Evolutionary conservation across 352 stramenopile species (phyloP).

Genomic region (Pythium apleroticum): DNA sequence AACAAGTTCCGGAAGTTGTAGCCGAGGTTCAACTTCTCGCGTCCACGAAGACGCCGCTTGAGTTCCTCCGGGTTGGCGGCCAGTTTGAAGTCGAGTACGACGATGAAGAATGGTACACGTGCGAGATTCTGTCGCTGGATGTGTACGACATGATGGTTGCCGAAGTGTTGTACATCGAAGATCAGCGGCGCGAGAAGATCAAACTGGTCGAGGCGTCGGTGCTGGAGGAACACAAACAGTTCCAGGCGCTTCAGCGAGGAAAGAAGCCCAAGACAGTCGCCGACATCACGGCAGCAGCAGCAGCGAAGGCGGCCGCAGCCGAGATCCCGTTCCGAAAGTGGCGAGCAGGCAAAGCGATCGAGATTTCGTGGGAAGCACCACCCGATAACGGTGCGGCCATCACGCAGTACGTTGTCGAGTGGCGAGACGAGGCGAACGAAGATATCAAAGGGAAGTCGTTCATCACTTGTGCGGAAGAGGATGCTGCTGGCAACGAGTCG

Average conservation of each 20-base stretch:
- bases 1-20: conserved; percentile 59
- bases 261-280: conserved; percentile 35
- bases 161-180: conserved; percentile 58
- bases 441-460: conserved; percentile 14
- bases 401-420: conserved; percentile 69
- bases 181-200: conserved; percentile 66
- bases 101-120: conserved; percentile 73
- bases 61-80: conserved; percentile 56
- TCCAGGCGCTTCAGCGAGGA: conserved; percentile 24
- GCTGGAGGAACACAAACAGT: conserved; percentile 31
- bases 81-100: conserved; percentile 71
- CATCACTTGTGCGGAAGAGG: conserved; percentile 12
- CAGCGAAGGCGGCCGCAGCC: conserved; percentile 32
- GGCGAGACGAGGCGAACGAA: conserved; percentile 36
- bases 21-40: conserved; percentile 48
- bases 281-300: conserved; percentile 48
- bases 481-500: not conserved
- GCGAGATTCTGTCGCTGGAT: conserved; percentile 53
- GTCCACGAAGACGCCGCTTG: conserved; percentile 58
- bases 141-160: conserved; percentile 61
- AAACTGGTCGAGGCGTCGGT: conserved; percentile 47
- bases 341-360: conserved; percentile 65
- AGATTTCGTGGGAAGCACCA: conserved; percentile 69
- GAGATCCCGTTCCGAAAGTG: conserved; percentile 67
- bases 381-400: conserved; percentile 60